phyloP scores from a whole-genome alignment of 768 basidiomycete species.

The Lyophyllum atratum region DNA sequence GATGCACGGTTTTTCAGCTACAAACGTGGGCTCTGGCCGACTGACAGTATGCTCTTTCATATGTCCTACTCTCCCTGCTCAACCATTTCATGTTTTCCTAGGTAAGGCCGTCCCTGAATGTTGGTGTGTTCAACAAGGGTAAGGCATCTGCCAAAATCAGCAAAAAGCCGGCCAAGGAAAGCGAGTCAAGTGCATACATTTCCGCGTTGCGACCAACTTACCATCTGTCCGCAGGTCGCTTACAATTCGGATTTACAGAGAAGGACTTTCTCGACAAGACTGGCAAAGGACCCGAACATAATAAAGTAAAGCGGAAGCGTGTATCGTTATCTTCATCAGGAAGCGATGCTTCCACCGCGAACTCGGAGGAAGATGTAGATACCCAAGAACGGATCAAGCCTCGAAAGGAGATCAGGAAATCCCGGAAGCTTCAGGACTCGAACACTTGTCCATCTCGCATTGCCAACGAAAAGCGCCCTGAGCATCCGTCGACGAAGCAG shows the following conservation, averaged over 20 bases:
- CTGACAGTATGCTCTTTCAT: conserved; percentile 49
- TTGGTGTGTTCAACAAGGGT: conserved; percentile 68
- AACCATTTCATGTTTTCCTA: conserved; percentile 17
- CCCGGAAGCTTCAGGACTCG: not conserved
- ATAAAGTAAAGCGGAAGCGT: not conserved
- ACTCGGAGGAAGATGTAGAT: not conserved
- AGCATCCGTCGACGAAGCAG: not conserved
- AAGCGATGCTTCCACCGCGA: not conserved
- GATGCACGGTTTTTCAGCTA: conserved; percentile 68
- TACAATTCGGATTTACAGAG: not conserved
- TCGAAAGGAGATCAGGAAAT: not conserved
- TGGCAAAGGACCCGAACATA: not conserved
- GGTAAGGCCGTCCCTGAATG: conserved; percentile 43
- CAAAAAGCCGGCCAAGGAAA: conserved; percentile 23
- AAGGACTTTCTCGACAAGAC: conserved; percentile 9
- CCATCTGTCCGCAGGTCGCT: not conserved
- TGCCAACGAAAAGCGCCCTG: not conserved
- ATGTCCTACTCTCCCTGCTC: not conserved
- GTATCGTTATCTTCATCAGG: not conserved
- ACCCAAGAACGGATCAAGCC: not conserved
- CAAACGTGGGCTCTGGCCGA: conserved; percentile 61
- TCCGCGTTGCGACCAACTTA: not conserved
- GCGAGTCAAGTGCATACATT: conserved; percentile 15
- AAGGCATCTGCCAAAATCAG: conserved; percentile 53
- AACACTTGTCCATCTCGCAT: not conserved